Evolutionary conservation across 176 grass and related monocot species (phyloP).

Genomic region (Tuctoria greenei): DNA sequence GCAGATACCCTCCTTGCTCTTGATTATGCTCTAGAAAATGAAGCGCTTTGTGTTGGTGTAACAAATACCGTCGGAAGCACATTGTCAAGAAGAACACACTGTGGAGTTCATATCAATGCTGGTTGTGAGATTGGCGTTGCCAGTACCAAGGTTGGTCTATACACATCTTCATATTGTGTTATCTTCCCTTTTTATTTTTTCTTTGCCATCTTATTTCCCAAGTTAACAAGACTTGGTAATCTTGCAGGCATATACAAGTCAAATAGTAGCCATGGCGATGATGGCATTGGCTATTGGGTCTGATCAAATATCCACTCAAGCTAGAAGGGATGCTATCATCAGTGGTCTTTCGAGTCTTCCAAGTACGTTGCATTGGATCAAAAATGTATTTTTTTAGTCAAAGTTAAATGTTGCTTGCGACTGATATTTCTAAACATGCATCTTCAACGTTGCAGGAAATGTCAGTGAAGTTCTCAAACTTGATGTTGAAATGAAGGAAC

Average conservation of each 20-base stretch:
- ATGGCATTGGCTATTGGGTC: slow-evolving; percentile 93
- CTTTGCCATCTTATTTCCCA: not conserved
- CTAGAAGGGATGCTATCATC: slow-evolving; percentile 69
- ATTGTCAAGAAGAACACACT: slow-evolving; percentile 87
- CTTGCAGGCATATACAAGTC: slow-evolving; percentile 86
- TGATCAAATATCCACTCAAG: slow-evolving; percentile 85
- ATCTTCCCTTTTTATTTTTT: not conserved
- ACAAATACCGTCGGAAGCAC: slow-evolving; percentile 92
- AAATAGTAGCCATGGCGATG: slow-evolving; percentile 97
- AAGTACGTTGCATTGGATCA: slow-evolving; percentile 44
- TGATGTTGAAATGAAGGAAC: slow-evolving; percentile 86
- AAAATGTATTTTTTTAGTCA: not conserved
- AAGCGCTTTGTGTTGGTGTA: slow-evolving; percentile 85
- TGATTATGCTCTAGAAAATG: slow-evolving; percentile 79
- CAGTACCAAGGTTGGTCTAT: slow-evolving; percentile 71
- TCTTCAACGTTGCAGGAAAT: slow-evolving; percentile 40
- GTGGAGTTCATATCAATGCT: slow-evolving; percentile 91
- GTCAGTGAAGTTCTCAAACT: slow-evolving; percentile 78
- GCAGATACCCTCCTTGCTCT: slow-evolving; percentile 94
- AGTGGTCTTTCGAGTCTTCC: slow-evolving; percentile 61
- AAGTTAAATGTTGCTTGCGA: not conserved
- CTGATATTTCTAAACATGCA: not conserved
- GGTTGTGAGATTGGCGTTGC: slow-evolving; percentile 97
- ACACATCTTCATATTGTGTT: not conserved
- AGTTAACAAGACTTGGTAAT: slow-evolving; percentile 12